Conservation (phyloP, 148 eudicot genomes). For the Cornus kousa region DNA sequence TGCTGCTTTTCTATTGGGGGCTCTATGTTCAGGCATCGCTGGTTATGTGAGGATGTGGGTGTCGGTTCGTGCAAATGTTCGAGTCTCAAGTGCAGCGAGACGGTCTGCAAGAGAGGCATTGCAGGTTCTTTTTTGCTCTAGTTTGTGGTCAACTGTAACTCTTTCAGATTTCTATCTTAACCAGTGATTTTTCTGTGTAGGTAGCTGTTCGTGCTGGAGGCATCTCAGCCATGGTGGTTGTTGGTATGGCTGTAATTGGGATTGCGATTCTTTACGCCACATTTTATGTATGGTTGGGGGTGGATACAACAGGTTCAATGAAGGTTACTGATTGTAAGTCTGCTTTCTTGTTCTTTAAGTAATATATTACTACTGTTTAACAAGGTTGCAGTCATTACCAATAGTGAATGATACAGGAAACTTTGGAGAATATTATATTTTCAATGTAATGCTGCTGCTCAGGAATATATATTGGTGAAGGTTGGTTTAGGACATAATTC, state of each 20-base stretch:
- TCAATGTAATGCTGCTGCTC: too few relatives aligned
- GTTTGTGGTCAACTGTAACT: conserved; percentile 12
- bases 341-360: neutral
- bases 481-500: too few relatives aligned
- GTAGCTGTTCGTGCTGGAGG: conserved; percentile 99
- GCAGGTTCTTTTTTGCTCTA: conserved; percentile 52
- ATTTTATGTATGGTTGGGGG: conserved; percentile 93
- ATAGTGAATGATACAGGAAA: too few relatives aligned
- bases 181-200: conserved; percentile 34
- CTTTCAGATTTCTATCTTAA: conserved; percentile 15
- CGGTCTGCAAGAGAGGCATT: conserved; percentile 98
- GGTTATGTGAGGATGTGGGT: conserved; percentile 99
- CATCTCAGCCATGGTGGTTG: conserved; percentile 88
- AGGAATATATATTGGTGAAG: too few relatives aligned
- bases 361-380: too few relatives aligned
- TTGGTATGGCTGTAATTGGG: conserved; percentile 96
- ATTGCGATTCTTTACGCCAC: conserved; percentile 87
- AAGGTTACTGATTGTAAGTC: conserved; percentile 84
- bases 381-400: too few relatives aligned
- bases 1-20: conserved; percentile 88
- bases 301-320: conserved; percentile 78
- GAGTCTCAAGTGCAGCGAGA: conserved; percentile 98
- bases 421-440: too few relatives aligned
- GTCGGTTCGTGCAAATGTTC: conserved; percentile 96
- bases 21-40: conserved; percentile 92